Evolutionary conservation across 371 early-diverging fungal genomes (phyloP), one percentile per base, ranked within the genome.

Genomic region (Gilbertella persicaria): DNA sequence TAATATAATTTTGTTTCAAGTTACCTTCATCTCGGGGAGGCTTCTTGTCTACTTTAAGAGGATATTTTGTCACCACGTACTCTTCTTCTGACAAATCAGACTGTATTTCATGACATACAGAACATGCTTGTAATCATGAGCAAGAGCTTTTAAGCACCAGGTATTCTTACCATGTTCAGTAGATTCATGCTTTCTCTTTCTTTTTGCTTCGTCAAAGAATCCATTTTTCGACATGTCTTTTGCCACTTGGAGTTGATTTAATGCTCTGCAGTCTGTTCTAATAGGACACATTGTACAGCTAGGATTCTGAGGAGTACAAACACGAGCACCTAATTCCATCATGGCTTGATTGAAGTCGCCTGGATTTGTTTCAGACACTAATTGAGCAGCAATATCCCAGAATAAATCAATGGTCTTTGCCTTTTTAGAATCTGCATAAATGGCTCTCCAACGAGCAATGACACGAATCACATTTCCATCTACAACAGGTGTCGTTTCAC

Each of bases 391-490:
- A 19, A 87, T 67, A 9, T 69, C 60, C 87, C 90, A 91, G 48
- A 84, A 75, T 37, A 81, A 56, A 16, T 75, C 80, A 0, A 87
- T 69, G 3, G 75, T 71, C 9, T 64, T 73, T 37, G 83, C 79
- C 40, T 73, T 73, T 56, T 90, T 90, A 6, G 86, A 79, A 55
- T 91, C 91, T 0, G 79, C 86, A n/a, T 82, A 82, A 48, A 91
- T 71, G 0, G 89, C 89, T 28, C 85, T 69, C 45, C 84, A 51
- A 10, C 94, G 71, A 5, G 90, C 69, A 13, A 90, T 50, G 0
- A 93, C 90, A 14, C 94, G 84, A 20, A 87, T 76, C 1, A 93
- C 91, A 64, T 93, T 93, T 9, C 92, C 92, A 60, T 93, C 94
- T 1, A 93, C 92, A 0, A 88, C 68, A 21, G 82, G 81, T 6